A percentile compares a stretch with the other conserved stretches of the same genome.
phyloP scores from a whole-genome alignment of 495 filamentous ascomycete species.

The Lentithecium fluviatile region DNA sequence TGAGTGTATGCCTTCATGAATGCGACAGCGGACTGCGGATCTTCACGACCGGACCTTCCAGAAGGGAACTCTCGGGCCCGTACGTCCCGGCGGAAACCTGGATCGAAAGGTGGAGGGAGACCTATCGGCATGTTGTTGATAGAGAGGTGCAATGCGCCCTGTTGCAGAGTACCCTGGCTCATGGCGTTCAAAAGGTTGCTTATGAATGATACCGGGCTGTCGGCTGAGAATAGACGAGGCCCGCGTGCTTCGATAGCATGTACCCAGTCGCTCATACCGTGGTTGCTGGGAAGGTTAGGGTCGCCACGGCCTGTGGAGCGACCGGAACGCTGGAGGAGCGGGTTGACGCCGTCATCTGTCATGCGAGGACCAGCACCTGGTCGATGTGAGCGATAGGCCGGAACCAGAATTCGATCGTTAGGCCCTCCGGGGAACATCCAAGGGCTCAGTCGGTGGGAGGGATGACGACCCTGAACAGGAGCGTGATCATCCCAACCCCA shows the following conservation, averaged over 20 bases:
- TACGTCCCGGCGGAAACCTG: slow-evolving; percentile 51
- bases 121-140: slow-evolving; percentile 26
- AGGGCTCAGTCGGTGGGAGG: slow-evolving; percentile 21
- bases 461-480: slow-evolving; percentile 6
- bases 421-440: slow-evolving; percentile 42
- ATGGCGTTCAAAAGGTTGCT: slow-evolving; percentile 61
- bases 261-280: slow-evolving; percentile 50
- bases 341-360: slow-evolving; percentile 78
- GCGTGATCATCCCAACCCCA: slow-evolving; percentile 22
- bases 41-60: slow-evolving; percentile 52
- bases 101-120: slow-evolving; percentile 41
- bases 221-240: slow-evolving; percentile 22
- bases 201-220: slow-evolving; percentile 59
- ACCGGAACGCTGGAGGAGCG: slow-evolving; percentile 53
- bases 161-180: slow-evolving; percentile 44
- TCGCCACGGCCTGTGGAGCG: slow-evolving; percentile 19
- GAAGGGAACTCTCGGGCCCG: slow-evolving; percentile 33
- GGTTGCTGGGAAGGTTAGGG: slow-evolving; percentile 30
- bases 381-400: slow-evolving; percentile 54
- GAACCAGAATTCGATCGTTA: slow-evolving; percentile 42
- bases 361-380: slow-evolving; percentile 50
- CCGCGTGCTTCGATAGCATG: slow-evolving; percentile 52
- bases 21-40: slow-evolving; percentile 63
- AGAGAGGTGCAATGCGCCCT: slow-evolving; percentile 31
- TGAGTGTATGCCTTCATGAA: slow-evolving; percentile 70